These are phyloP conservation scores for Chlamydomonas sp. DNA, from an alignment of 139 green algal species.

Conservation along the genomic window DNA sequence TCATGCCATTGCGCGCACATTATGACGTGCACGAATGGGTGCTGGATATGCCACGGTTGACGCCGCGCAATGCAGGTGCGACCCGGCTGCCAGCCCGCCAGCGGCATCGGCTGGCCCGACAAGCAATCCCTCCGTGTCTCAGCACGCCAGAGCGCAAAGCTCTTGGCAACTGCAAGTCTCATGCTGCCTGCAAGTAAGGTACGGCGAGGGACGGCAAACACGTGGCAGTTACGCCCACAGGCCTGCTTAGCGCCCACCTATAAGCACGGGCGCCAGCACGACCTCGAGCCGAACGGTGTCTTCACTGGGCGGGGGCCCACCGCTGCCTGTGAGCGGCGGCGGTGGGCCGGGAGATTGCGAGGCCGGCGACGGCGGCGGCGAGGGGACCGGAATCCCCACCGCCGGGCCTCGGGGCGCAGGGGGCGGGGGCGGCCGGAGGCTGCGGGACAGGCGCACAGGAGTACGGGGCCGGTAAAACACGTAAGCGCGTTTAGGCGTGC, in stretches of 20 bases:
- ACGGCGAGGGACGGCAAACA: background rate
- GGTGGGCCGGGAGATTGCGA: background rate
- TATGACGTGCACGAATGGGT: background rate
- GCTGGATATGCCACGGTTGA: background rate
- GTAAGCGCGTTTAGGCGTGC: no score
- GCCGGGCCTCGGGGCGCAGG: no score
- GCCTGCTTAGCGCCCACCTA: background rate
- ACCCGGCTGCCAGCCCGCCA: no score
- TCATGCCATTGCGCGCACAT: background rate
- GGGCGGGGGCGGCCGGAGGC: no score
- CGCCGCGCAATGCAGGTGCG: background rate
- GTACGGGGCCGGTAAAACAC: no score
- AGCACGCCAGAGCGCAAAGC: no score
- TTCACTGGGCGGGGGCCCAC: background rate
- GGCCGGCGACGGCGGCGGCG: background rate
- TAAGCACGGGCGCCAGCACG: background rate
- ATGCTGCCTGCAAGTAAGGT: background rate
- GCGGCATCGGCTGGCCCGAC: no score
- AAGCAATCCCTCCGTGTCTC: no score
- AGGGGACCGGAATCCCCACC: no score
- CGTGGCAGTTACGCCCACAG: background rate
- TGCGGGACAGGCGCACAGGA: no score
- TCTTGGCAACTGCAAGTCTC: background rate
- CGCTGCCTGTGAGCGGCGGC: background rate
- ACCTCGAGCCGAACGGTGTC: background rate